These are phyloP conservation scores for Coleophoma cylindrospora DNA, from an alignment of 2,329 filamentous ascomycete species.

Conservation along the genomic window DNA sequence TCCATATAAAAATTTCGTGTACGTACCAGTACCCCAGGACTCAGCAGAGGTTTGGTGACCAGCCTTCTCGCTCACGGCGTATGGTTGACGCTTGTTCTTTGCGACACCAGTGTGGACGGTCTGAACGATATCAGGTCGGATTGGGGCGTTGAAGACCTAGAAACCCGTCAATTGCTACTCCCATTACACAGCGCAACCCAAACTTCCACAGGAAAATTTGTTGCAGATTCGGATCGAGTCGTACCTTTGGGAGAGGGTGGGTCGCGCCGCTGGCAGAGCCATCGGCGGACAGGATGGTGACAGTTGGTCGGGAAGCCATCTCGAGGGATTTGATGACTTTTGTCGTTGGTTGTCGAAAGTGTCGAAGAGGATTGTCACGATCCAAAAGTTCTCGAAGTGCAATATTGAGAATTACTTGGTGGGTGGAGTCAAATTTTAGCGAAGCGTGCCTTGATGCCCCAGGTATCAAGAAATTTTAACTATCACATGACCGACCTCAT, in stretches of 20 bases:
- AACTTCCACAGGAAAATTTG: not conserved
- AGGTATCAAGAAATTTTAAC: not conserved
- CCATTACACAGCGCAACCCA: conserved; percentile 1
- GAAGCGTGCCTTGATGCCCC: not conserved
- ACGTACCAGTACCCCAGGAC: conserved; percentile 98
- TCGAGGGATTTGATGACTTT: conserved; percentile 23
- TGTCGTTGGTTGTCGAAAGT: conserved; percentile 16
- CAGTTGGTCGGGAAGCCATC: conserved; percentile 95
- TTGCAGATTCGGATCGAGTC: conserved; percentile 4
- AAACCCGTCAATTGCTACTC: conserved; percentile 8
- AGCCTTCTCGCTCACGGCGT: conserved; percentile 99
- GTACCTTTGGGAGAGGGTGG: conserved; percentile 75
- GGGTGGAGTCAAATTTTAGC: not conserved
- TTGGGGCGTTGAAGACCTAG: conserved; percentile 88
- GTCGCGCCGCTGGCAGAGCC: conserved; percentile 86
- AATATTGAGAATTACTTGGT: not conserved
- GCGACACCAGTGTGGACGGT: conserved; percentile 95
- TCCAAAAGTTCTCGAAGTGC: conserved; percentile 1
- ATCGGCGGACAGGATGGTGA: conserved; percentile 95
- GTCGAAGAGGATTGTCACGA: conserved; percentile 16
- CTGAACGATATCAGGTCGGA: conserved; percentile 98
- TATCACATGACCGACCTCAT: no score
- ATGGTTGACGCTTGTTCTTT: conserved; percentile 99
- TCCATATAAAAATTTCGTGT: conserved; percentile 17
- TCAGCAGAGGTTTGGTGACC: conserved; percentile 99